Base-by-base conservation (phyloP, 345 rosid species). In the Salix udensis region DNA sequence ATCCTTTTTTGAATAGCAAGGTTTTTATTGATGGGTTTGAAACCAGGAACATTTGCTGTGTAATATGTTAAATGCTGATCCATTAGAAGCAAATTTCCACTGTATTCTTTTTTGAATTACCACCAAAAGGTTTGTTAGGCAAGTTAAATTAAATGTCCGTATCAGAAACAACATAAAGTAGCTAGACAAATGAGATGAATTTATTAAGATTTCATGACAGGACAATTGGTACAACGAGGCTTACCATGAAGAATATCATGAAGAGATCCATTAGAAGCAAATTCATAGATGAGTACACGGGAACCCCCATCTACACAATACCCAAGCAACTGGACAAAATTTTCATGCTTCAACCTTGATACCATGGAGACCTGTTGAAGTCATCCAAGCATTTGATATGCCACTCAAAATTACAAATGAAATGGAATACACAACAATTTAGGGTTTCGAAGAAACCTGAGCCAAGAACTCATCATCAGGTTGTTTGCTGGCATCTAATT, bases 181-280 rank as follows among this genome's bases (percentile, higher is more conserved):
- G 28, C 60, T 50, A 12, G 15, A 23, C 34, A 68, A 8, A 36
- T 13, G 11, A 42, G 52, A 14, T 16, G 62, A 31, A 15, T n/a
- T 42, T 31, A 44, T 48, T 36, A 19, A 64, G 15, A 34, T 50
- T 37, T 77, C 50, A 60, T 42, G 71, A 21, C 7, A 5, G 53
- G 16, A 16, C 13, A 65, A 53, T 28, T 21, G 67, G 19, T 28
- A 53, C 40, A 52, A 5, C 14, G 13, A 62, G 68, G 26, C 61
- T 28, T 34, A 90, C 97, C 98, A 79, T 91, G 98, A 71, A 93
- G 95, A 84, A 91, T 85, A 67, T 93, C 98, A 82, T 93, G 97
- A 78, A 93, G 98, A 79, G 98, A 93, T 70, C 98, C 98, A 84
- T 90, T 91, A 62, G 98, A 88, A 69, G 98, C 98, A 84, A 85